Percentiles rank a stretch among this genome's conserved stretches.
Conservation (phyloP, 805 yeast species). For the Saturnispora sekii region DNA sequence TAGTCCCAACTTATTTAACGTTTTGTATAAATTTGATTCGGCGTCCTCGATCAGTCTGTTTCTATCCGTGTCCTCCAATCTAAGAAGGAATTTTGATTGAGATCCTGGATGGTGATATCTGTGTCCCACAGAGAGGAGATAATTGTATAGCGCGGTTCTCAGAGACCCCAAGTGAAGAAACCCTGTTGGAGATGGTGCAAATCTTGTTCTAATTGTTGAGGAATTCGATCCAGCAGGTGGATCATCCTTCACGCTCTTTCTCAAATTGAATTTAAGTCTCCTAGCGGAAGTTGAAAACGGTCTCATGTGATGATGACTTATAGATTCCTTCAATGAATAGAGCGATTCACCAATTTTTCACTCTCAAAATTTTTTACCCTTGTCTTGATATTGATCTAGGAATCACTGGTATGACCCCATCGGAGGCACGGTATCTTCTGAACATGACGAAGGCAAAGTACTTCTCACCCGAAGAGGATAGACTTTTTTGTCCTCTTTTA, state of each 20-base stretch:
- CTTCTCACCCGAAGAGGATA: conserved; percentile 6
- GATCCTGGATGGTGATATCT: conserved; percentile 37
- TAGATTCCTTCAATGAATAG: no score
- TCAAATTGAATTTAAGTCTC: not conserved
- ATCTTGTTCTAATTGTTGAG: conserved; percentile 70
- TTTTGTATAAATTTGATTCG: conserved; percentile 65
- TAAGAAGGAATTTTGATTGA: conserved; percentile 66
- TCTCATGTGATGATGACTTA: not conserved
- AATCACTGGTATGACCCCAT: not conserved
- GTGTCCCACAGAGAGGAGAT: conserved; percentile 47
- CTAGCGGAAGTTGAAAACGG: not conserved
- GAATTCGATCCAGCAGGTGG: conserved; percentile 24
- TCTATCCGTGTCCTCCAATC: conserved; percentile 92
- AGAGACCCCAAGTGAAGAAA: conserved; percentile 87
- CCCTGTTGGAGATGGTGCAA: conserved; percentile 99
- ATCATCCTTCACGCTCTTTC: not conserved
- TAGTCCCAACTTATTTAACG: conserved; percentile 70
- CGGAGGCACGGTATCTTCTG: conserved; percentile 6
- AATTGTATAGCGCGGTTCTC: conserved; percentile 89
- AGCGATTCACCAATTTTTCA: no score
- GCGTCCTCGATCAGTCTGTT: conserved; percentile 73
- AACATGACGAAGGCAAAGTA: conserved; percentile 1
- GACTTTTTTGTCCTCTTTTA: conserved; percentile 6
- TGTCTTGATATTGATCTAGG: not conserved
- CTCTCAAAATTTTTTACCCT: not conserved